These are phyloP conservation scores for Calendula officinalis DNA, from an alignment of 129 eudicot genomes.

Conservation along the genomic window DNA sequence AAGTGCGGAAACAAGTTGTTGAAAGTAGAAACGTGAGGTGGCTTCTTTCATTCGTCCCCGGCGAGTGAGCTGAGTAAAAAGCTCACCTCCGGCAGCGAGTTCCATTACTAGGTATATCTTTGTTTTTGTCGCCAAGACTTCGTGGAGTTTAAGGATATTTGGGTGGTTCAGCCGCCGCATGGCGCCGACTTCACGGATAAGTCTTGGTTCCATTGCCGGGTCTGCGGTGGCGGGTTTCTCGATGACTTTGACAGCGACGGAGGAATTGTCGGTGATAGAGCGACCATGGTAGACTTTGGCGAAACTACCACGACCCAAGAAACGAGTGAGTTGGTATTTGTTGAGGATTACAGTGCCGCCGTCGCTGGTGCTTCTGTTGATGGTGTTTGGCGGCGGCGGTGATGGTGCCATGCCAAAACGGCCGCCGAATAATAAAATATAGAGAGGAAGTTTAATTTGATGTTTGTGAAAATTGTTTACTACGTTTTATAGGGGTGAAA, in stretches of 20 bases:
- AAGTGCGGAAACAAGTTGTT: slow-evolving; percentile 62
- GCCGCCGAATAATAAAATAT: background rate
- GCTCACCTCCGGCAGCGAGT: slow-evolving; percentile 68
- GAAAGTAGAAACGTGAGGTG: slow-evolving; percentile 48
- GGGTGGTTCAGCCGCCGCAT: slow-evolving; percentile 74
- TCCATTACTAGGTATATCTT: slow-evolving; percentile 81
- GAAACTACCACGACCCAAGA: slow-evolving; percentile 80
- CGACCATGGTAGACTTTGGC: slow-evolving; percentile 67
- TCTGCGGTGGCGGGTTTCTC: slow-evolving; percentile 39
- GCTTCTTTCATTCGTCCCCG: slow-evolving; percentile 53
- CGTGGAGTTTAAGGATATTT: slow-evolving; percentile 61
- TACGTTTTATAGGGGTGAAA: too few species aligned
- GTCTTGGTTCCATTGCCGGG: slow-evolving; percentile 50
- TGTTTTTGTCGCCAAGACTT: slow-evolving; percentile 68
- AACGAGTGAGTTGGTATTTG: slow-evolving; percentile 54
- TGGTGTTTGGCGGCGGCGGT: slow-evolving; percentile 20
- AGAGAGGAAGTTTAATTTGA: too few species aligned
- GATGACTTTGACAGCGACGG: slow-evolving; percentile 59
- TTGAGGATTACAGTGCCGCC: slow-evolving; percentile 45
- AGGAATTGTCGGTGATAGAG: slow-evolving; percentile 24
- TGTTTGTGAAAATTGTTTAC: too few species aligned
- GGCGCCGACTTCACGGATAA: slow-evolving; percentile 67
- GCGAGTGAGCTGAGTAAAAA: slow-evolving; percentile 39
- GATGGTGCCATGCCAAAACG: too few species aligned
- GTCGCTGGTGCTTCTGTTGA: too few species aligned